Base-by-base conservation (phyloP, 129 eudicot genomes). In the Pulicaria dysenterica region DNA sequence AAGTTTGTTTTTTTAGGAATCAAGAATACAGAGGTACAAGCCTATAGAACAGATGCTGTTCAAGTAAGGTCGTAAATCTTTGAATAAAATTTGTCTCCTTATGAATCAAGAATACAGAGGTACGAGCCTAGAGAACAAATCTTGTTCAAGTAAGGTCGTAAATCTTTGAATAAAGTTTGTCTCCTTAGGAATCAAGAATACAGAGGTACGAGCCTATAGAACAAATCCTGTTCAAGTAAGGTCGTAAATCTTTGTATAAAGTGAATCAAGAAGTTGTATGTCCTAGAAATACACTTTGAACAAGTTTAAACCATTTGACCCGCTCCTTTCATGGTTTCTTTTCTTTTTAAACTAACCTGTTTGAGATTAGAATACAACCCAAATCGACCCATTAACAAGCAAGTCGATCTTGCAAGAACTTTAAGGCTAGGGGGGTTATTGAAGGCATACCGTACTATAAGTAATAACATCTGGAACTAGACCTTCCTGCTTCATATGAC, bases 211-310 rank as follows among this genome's bases (percentile, higher is more conserved):
- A 89, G 64, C 77, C 77, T 72, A 58, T 72, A 72, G 68, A 72
- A 72, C 77, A 72, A 37, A 62, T 89, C 96, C 81, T 89, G 86
- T 89, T 86, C 96, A 89, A 89, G 86, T 89, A 89, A 86, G 88
- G 86, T 86, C 92, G 80, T 83, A n/a, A n/a, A n/a, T n/a, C 17
- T 58, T 56, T 36, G n/a, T 11, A 16, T 38, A 36, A 34, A 56
- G 6, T 6, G 31, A 31, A 0, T 19, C 9, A 10, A 58, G 3
- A 58, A 15, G 42, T 10, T 11, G 42, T 58, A 24, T 5, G 7
- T 8, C 1, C 34, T 4, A 58, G 0, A 31, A 31, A 9, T 58
- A 58, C 43, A 58, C 42, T 34, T 10, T 31, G 64, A 2, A 42
- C 4, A 8, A 34, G 15, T 58, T 58, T 58, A 58, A 7, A 9